A percentile compares a stretch with the other conserved stretches of the same genome.
Evolutionary conservation across 352 stramenopile genomes (phyloP).

Genomic region (Phytophthora foliorum): DNA sequence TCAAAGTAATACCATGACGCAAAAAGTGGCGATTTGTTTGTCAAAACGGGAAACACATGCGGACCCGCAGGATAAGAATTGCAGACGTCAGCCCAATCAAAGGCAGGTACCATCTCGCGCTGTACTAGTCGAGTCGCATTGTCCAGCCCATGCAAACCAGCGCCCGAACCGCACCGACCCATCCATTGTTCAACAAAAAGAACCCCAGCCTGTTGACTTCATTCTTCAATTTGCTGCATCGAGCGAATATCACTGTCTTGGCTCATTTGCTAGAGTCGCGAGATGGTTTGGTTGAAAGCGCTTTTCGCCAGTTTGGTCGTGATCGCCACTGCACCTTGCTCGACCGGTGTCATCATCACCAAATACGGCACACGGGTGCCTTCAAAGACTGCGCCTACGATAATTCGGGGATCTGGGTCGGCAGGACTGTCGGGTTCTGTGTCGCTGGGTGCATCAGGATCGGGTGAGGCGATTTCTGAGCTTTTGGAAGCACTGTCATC

Average conservation of each 20-base stretch:
- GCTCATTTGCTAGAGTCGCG: neutral
- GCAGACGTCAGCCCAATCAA: slow-evolving; percentile 26
- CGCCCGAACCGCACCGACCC: neutral
- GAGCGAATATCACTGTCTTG: neutral
- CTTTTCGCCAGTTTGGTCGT: slow-evolving; percentile 6
- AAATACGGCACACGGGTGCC: slow-evolving; percentile 13
- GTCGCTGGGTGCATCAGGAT: slow-evolving; percentile 9
- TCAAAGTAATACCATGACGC: no score
- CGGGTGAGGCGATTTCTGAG: neutral
- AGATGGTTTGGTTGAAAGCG: slow-evolving; percentile 16
- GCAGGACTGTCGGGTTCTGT: slow-evolving; percentile 5
- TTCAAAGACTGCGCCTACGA: neutral
- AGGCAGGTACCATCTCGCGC: slow-evolving; percentile 10
- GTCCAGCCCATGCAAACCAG: slow-evolving; percentile 2
- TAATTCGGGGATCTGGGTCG: slow-evolving; percentile 8
- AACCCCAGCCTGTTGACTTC: slow-evolving; percentile 1
- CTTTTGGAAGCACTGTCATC: slow-evolving; percentile 11
- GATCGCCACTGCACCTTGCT: neutral
- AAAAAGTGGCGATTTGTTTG: no score
- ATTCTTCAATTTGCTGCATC: slow-evolving; percentile 34
- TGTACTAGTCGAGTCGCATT: slow-evolving; percentile 17
- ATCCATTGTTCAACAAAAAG: slow-evolving; percentile 16
- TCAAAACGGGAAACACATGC: slow-evolving; percentile 22
- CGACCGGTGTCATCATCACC: slow-evolving; percentile 11
- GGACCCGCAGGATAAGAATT: slow-evolving; percentile 18